phyloP scores from a whole-genome alignment of 2,329 filamentous ascomycete species.

The Neonectria punicea region DNA sequence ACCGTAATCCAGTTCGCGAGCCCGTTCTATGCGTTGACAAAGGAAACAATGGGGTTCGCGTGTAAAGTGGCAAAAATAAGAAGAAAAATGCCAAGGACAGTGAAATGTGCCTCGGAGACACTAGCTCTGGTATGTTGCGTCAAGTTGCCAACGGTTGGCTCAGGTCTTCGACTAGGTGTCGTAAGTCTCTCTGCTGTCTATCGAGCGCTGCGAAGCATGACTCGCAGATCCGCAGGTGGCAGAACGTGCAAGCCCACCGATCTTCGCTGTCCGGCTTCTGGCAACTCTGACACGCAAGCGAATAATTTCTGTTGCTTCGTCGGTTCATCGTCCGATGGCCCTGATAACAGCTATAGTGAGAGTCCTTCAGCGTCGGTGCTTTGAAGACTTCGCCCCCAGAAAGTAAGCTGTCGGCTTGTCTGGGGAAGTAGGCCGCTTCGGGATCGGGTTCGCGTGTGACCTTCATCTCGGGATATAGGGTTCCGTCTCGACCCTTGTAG shows the following conservation, averaged over 20 bases:
- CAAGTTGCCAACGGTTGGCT: background rate
- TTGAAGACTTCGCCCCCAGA: constrained; percentile 52
- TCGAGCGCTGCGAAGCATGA: constrained; percentile 57
- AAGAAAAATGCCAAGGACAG: constrained; percentile 11
- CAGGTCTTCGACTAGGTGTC: constrained; percentile 51
- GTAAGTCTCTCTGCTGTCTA: constrained; percentile 55
- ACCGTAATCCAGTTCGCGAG: constrained; percentile 26
- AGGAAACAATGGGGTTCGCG: constrained; percentile 23
- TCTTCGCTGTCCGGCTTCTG: constrained; percentile 55
- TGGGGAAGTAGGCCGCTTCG: constrained; percentile 52
- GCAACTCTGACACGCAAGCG: constrained; percentile 66
- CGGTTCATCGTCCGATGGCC: constrained; percentile 60
- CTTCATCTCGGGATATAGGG: constrained; percentile 55
- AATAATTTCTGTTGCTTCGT: constrained; percentile 60
- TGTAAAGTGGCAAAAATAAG: constrained; percentile 6
- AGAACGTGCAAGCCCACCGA: constrained; percentile 61
- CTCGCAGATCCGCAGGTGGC: constrained; percentile 63
- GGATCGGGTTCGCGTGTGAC: constrained; percentile 48
- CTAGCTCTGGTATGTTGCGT: background rate
- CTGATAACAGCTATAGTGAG: constrained; percentile 59
- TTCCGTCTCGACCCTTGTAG: constrained; percentile 52
- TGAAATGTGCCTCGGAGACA: background rate
- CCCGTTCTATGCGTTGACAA: constrained; percentile 34
- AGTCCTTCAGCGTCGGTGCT: constrained; percentile 56
- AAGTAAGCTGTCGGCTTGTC: constrained; percentile 41